A percentile compares a stretch with the other conserved stretches of the same genome.
Conservation (phyloP, 1,284 basidiomycete species). For the Cutaneotrichosporon cyanovorans region DNA sequence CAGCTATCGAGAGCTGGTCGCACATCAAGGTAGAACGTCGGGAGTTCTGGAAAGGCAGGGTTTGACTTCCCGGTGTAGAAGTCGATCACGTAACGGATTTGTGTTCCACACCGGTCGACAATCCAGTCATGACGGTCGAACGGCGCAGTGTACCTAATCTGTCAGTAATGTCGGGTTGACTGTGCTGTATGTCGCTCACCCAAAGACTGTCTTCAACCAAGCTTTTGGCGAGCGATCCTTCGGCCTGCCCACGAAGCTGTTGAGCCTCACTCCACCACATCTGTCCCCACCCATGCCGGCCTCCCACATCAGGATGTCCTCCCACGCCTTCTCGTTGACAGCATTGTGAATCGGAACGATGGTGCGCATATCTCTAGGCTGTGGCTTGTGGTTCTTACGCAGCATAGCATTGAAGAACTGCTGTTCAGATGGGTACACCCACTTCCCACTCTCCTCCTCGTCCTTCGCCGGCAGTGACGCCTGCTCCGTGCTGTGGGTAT, state of each 20-base stretch:
- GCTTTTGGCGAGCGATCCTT: slow-evolving; percentile 65
- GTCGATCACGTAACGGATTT: slow-evolving; percentile 92
- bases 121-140: slow-evolving; percentile 99
- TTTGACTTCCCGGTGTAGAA: slow-evolving; percentile 84
- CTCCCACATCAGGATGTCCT: slow-evolving; percentile 86
- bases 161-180: neutral
- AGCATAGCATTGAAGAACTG: slow-evolving; percentile 96
- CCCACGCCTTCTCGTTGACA: slow-evolving; percentile 96
- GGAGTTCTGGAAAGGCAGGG: slow-evolving; percentile 22
- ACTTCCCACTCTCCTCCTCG: slow-evolving; percentile 52
- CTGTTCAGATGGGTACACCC: slow-evolving; percentile 97
- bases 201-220: slow-evolving; percentile 69
- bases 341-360: slow-evolving; percentile 99
- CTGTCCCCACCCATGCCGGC: slow-evolving; percentile 63
- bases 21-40: slow-evolving; percentile 85
- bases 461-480: slow-evolving; percentile 44
- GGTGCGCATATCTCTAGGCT: slow-evolving; percentile 79
- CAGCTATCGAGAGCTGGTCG: slow-evolving; percentile 85
- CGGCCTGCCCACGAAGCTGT: slow-evolving; percentile 48
- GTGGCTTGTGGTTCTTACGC: slow-evolving; percentile 76
- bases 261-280: slow-evolving; percentile 61
- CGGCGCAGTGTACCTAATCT: slow-evolving; percentile 76
- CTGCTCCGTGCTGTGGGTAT: slow-evolving; percentile 16
- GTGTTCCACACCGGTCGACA: slow-evolving; percentile 81
- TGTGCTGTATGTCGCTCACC: slow-evolving; percentile 53